A percentile compares a stretch with the other conserved stretches of the same genome.
phyloP scores from a whole-genome alignment of 106 monocot species.

The Gastrodia elata region DNA sequence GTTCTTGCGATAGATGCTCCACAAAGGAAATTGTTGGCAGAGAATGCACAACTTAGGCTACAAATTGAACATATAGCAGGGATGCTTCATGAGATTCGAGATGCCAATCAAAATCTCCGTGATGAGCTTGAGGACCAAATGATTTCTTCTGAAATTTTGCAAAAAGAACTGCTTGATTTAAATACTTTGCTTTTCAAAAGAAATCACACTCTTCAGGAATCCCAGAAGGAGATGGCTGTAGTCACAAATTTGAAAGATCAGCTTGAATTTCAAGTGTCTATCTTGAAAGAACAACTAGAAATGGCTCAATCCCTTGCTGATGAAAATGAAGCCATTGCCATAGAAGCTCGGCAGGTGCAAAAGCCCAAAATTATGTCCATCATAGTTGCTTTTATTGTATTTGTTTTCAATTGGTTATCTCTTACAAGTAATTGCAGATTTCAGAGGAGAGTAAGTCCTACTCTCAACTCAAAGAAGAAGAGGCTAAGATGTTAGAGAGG shows the following conservation, averaged over 20 bases:
- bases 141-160: slow-evolving; percentile 27
- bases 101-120: slow-evolving; percentile 5
- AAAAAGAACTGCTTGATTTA: slow-evolving; percentile 40
- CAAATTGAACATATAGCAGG: slow-evolving; percentile 22
- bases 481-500: slow-evolving; percentile 75
- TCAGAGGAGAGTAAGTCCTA: slow-evolving; percentile 47
- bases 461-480: slow-evolving; percentile 84
- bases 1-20: slow-evolving; percentile 1
- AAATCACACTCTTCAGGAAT: slow-evolving; percentile 17
- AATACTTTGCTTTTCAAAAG: slow-evolving; percentile 33
- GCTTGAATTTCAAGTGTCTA: slow-evolving; percentile 23
- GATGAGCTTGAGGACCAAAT: slow-evolving; percentile 36
- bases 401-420: not conserved
- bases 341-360: slow-evolving; percentile 64
- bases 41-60: slow-evolving; percentile 44
- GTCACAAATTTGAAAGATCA: slow-evolving; percentile 32
- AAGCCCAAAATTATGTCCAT: not conserved
- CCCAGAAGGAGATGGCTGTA: slow-evolving; percentile 30
- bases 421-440: slow-evolving; percentile 32
- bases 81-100: slow-evolving; percentile 16
- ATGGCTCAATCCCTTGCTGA: slow-evolving; percentile 68
- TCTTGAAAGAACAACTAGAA: slow-evolving; percentile 56
- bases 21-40: slow-evolving; percentile 4
- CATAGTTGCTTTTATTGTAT: not conserved
- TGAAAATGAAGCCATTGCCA: slow-evolving; percentile 85